Evolutionary conservation across 305 asterid species (phyloP).

Genomic region (Stenogyne calaminthoides): DNA sequence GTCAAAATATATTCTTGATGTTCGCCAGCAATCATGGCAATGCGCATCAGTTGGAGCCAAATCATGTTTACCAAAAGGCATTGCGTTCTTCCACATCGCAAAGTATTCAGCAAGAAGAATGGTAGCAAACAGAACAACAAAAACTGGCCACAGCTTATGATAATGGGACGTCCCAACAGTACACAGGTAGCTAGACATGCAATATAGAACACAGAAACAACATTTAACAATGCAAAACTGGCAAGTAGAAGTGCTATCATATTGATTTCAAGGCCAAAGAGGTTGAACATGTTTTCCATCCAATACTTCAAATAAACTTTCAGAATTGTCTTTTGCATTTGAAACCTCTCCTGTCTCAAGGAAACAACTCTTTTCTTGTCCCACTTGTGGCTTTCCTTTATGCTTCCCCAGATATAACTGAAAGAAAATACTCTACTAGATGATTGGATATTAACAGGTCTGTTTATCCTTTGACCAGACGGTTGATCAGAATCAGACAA

Average conservation of each 20-base stretch:
- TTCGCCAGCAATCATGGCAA: conserved; percentile 98
- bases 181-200: conserved; percentile 89
- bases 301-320: conserved; percentile 91
- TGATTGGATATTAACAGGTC: conserved; percentile 61
- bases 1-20: conserved; percentile 52
- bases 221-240: conserved; percentile 92
- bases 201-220: conserved; percentile 76
- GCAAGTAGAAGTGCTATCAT: conserved; percentile 87
- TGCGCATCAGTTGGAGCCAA: conserved; percentile 42
- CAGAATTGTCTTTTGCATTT: conserved; percentile 81
- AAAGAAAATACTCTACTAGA: conserved; percentile 55
- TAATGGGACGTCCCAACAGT: conserved; percentile 69
- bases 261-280: conserved; percentile 97
- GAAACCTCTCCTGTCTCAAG: conserved; percentile 90
- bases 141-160: conserved; percentile 85
- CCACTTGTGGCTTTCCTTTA: conserved; percentile 88
- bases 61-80: conserved; percentile 46
- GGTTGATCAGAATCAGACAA: conserved; percentile 48
- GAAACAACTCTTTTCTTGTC: conserved; percentile 67
- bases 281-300: conserved; percentile 96
- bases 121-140: conserved; percentile 73
- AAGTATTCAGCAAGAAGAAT: conserved; percentile 86
- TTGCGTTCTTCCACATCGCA: conserved; percentile 78
- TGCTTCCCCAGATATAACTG: conserved; percentile 84
- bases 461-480: conserved; percentile 43